Conservation (phyloP, 2,329 filamentous ascomycete genomes). For the Cercospora beticola region DNA sequence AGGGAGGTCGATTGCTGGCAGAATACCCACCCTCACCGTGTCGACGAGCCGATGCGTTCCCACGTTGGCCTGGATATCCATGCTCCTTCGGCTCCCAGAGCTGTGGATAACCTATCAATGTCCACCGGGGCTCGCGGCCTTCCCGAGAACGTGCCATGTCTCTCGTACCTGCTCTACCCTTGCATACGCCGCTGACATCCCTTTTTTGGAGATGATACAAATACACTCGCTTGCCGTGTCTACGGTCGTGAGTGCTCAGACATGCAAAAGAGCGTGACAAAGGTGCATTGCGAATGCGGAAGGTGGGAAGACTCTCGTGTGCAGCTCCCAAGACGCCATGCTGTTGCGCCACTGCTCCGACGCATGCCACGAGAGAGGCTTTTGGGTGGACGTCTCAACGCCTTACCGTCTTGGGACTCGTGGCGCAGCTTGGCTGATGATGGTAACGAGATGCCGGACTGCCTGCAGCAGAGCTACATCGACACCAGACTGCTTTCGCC, state of each 20-base stretch:
- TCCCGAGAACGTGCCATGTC: slow-evolving; percentile 10
- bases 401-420: slow-evolving; percentile 4
- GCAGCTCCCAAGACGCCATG: slow-evolving; percentile 1
- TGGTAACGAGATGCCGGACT: not conserved
- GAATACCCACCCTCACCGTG: not conserved
- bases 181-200: slow-evolving; percentile 11
- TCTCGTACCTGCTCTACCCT: slow-evolving; percentile 19
- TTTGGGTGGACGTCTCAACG: not conserved
- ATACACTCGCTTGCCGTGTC: not conserved
- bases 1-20: not conserved
- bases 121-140: slow-evolving; percentile 1
- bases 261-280: not conserved
- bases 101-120: slow-evolving; percentile 11
- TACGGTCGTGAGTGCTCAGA: too few species aligned
- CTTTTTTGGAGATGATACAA: not conserved
- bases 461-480: not conserved
- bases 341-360: not conserved
- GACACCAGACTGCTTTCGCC: not conserved
- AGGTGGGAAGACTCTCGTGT: not conserved
- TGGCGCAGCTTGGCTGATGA: slow-evolving; percentile 12
- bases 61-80: slow-evolving; percentile 2
- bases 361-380: slow-evolving; percentile 11
- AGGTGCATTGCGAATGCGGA: not conserved
- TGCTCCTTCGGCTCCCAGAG: slow-evolving; percentile 11
- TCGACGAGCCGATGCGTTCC: not conserved